Base-by-base conservation (phyloP, 192 early-diverging fungal species). In the Coemansia sp. region DNA sequence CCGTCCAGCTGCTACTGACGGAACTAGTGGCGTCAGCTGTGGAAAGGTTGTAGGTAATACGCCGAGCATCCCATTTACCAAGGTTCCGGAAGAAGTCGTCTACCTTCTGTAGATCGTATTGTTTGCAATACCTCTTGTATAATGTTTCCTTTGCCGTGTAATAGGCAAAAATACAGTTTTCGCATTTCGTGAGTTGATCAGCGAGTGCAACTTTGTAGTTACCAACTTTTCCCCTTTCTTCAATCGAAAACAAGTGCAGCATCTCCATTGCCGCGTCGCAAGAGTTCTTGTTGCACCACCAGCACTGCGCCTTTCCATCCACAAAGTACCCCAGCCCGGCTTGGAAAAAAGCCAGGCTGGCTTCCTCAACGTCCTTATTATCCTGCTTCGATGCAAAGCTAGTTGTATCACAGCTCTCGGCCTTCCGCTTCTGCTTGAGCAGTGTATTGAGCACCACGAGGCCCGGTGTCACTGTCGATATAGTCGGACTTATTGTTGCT, bases 241-340 rank as follows among this genome's bases (percentile, higher is more conserved):
- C 35, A 24, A 85, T 64, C 16, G 78, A 72, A 62, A 81, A 78
- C 15, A 85, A 62, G n/a, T 78, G 70, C n/a, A 85, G 64, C 69
- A 81, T 75, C 44, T 75, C 72, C 11, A 72, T 68, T 2, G 75
- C 73, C 8, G 70, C 62, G 10, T 64, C 62, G n/a, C 55, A 41
- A 14, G 75, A 69, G 33, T 63, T 62, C 0, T 51, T 62, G 7
- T 45, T 69, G 62, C 83, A 84, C 77, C 77, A 84, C 83, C 83
- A 84, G 68, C 83, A 84, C 23, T 64, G 52, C n/a, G 65, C 71
- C 14, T 73, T 55, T 24, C 74, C 69, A 11, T 73, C 41, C 23
- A 84, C 72, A 64, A 84, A 80, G 48, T 77, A 80, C 24, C 16
- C 34, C 23, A 73, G 51, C 6, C 77, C 77, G 12, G 51, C 51